phyloP scores from a whole-genome alignment of 2,329 filamentous ascomycete genomes.

The Coniochaeta sp. region DNA sequence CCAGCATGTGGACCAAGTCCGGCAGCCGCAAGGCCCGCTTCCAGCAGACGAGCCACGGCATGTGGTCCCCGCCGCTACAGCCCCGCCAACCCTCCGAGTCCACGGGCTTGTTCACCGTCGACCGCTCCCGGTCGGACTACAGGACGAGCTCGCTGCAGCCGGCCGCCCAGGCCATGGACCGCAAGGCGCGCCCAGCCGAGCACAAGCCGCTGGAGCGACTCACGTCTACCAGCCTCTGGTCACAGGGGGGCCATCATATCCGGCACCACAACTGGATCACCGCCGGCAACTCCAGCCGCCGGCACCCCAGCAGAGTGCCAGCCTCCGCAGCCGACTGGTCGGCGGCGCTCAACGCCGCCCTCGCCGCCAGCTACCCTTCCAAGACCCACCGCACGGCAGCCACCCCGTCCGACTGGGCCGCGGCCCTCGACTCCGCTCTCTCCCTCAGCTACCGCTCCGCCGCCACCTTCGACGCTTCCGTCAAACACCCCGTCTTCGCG shows the following conservation, averaged over 20 bases:
- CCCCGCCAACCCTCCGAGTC: not conserved
- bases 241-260: conserved; percentile 1
- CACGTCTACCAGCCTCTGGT: conserved; percentile 19
- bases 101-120: conserved; percentile 16
- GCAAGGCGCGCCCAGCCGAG: conserved; percentile 16
- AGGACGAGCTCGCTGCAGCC: conserved; percentile 21
- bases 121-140: conserved; percentile 14
- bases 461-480: conserved; percentile 18
- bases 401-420: conserved; percentile 23
- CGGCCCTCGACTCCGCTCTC: conserved; percentile 23
- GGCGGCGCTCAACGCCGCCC: conserved; percentile 6
- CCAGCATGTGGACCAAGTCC: not conserved
- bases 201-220: conserved; percentile 17
- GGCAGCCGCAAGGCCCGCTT: not conserved
- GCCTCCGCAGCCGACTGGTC: conserved; percentile 9
- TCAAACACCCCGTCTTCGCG: conserved; percentile 25
- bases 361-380: conserved; percentile 7
- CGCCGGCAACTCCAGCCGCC: not conserved
- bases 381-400: not conserved
- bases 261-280: conserved; percentile 20
- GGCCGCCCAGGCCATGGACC: conserved; percentile 22
- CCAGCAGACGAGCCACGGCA: conserved; percentile 2
- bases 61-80: conserved; percentile 2
- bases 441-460: conserved; percentile 18
- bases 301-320: conserved; percentile 1